phyloP scores from a whole-genome alignment of 441 rosid species.

The Breynia disticha region DNA sequence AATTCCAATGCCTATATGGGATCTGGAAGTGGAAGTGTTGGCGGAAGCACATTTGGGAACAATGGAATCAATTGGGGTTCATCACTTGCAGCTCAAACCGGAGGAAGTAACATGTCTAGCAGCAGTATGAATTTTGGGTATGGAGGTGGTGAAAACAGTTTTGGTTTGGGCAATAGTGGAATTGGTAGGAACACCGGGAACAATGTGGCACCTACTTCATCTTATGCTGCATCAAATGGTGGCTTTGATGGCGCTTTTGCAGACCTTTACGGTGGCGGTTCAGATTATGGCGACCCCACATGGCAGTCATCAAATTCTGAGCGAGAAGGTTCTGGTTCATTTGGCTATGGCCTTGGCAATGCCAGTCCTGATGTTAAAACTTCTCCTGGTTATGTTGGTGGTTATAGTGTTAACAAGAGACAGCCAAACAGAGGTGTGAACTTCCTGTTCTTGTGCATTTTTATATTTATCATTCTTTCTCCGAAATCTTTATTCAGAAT shows the following conservation, averaged over 20 bases:
- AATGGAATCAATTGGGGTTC: constrained; percentile 59
- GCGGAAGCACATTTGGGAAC: constrained; percentile 49
- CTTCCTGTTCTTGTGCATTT: constrained; percentile 8
- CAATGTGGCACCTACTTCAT: constrained; percentile 45
- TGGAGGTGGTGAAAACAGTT: constrained; percentile 60
- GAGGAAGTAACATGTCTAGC: constrained; percentile 45
- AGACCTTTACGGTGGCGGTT: constrained; percentile 56
- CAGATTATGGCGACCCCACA: constrained; percentile 58
- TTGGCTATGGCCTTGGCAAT: constrained; percentile 62
- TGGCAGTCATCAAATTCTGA: constrained; percentile 63
- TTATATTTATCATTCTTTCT: constrained; percentile 4
- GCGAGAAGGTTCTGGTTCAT: constrained; percentile 54
- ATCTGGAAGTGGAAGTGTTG: constrained; percentile 52
- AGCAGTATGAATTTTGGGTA: constrained; percentile 47
- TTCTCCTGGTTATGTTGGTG: constrained; percentile 78
- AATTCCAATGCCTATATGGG: constrained; percentile 50
- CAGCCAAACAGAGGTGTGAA: constrained; percentile 73
- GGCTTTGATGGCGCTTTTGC: constrained; percentile 57
- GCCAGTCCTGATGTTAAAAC: constrained; percentile 60
- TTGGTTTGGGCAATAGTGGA: constrained; percentile 50
- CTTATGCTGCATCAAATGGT: constrained; percentile 58
- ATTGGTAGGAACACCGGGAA: constrained; percentile 58
- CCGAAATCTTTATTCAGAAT: background rate
- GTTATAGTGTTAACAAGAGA: constrained; percentile 80
- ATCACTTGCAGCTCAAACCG: constrained; percentile 40